Evolutionary conservation across 2,329 filamentous ascomycete genomes (phyloP), one percentile per base, ranked within the genome.

Genomic region (Aureobasidium sp.): DNA sequence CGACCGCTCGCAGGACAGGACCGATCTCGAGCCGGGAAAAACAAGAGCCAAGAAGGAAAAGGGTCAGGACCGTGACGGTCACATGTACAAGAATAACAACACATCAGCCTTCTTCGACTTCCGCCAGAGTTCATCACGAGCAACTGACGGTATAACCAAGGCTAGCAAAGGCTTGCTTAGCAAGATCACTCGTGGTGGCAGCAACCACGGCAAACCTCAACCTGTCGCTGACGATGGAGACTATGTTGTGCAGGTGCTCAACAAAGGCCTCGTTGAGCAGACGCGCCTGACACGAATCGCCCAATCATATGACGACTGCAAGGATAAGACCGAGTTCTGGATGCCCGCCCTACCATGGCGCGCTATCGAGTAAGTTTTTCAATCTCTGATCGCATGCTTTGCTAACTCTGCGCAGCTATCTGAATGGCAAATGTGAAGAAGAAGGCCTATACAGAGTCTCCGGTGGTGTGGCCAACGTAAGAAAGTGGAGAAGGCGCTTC

Each of bases 271-370:
- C 34, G 82, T 96, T 29, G 88, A 96, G 72, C 93, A 97, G 76
- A 92, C 92, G 7, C 86, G 93, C n/a, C 80, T 87, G 66, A 97
- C 93, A 0, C 84, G 93, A 66, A 97, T 97, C 71, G 95, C 92
- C 8, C 95, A 93, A 75, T 85, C 88, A 34, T 79, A 97, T 47
- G 90, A 95, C 71, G 85, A 89, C 64, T 96, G 92, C 10, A 85
- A 87, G 65, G 93, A 97, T 71, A 97, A 97, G 80, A 97, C 93
- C 0, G 93, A 97, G 71, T 97, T 95, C 71, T 97, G 93, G 93
- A 96, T 97, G 92, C 93, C 93, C 13, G 90, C 92, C 7, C 87
- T 97, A 63, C 92, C 93, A 0, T 97, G 93, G 89, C 84, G 93
- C 66, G 95, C 92, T 63, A 97, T 97, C 67, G 93, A 97, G 81